These are phyloP conservation scores for Candida boleticola DNA, from an alignment of 805 yeast species.

Conservation along the genomic window DNA sequence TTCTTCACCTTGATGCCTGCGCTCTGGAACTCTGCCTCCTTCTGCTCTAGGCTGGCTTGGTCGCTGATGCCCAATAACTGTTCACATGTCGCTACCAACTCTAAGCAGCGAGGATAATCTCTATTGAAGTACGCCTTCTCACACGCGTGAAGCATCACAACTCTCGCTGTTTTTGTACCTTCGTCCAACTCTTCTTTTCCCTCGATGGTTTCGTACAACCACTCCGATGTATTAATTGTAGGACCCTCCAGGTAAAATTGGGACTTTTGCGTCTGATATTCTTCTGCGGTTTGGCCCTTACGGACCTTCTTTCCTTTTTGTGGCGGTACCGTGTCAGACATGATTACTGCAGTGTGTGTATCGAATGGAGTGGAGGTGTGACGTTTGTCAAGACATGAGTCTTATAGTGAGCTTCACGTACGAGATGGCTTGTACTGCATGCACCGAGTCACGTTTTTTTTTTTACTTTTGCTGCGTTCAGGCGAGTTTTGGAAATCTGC, in stretches of 20 bases:
- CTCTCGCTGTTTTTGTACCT: slow-evolving; percentile 51
- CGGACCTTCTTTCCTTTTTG: slow-evolving; percentile 38
- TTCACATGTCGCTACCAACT: slow-evolving; percentile 39
- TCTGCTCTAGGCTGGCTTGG: slow-evolving; percentile 17
- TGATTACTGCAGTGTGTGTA: no score
- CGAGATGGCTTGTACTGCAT: no score
- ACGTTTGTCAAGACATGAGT: no score
- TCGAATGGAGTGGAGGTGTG: no score
- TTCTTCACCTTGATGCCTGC: slow-evolving; percentile 5
- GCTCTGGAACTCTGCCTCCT: slow-evolving; percentile 11
- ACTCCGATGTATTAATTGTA: slow-evolving; percentile 41
- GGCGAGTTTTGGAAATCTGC: no score
- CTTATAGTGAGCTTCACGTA: no score
- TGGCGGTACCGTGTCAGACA: background rate
- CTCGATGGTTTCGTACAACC: slow-evolving; percentile 35
- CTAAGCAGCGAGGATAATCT: slow-evolving; percentile 51
- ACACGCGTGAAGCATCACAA: slow-evolving; percentile 53
- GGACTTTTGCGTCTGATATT: slow-evolving; percentile 48
- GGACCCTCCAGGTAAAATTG: slow-evolving; percentile 61
- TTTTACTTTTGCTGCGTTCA: no score
- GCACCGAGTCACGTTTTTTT: no score
- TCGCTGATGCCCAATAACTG: slow-evolving; percentile 23
- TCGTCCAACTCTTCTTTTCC: slow-evolving; percentile 27
- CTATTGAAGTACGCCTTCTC: slow-evolving; percentile 61
- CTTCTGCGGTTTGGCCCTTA: slow-evolving; percentile 71